A percentile compares a stretch with the other conserved stretches of the same genome.
These are phyloP conservation scores for Akebia trifoliata DNA, from an alignment of 164 flowering plant genomes.

Conservation along the genomic window DNA sequence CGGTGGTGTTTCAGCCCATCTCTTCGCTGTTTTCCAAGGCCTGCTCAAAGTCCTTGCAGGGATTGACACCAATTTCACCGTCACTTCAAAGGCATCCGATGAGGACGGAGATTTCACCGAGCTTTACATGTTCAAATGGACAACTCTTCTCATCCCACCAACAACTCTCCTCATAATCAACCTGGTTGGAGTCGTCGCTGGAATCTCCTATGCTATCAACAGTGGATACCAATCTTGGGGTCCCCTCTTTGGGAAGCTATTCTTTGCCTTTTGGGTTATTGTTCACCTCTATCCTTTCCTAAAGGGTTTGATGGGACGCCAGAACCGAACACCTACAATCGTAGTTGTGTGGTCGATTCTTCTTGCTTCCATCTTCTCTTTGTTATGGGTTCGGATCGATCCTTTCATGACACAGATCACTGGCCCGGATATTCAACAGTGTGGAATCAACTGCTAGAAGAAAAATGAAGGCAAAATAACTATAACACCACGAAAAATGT, in stretches of 20 bases:
- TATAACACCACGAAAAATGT: neutral
- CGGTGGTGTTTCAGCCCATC: slow-evolving; percentile 19
- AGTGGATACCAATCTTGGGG: slow-evolving; percentile 15
- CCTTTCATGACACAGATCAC: slow-evolving; percentile 9
- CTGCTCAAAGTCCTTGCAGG: slow-evolving; percentile 19
- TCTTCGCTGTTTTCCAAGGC: slow-evolving; percentile 16
- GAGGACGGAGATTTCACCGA: slow-evolving; percentile 16
- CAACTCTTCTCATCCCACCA: slow-evolving; percentile 14
- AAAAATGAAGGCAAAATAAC: neutral
- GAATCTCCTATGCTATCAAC: slow-evolving; percentile 13
- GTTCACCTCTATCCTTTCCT: slow-evolving; percentile 17
- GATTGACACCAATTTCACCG: slow-evolving; percentile 17
- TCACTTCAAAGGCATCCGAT: slow-evolving; percentile 13
- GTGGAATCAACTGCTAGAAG: slow-evolving; percentile 13
- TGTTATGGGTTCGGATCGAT: slow-evolving; percentile 13
- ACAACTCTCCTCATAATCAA: slow-evolving; percentile 15
- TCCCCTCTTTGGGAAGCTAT: slow-evolving; percentile 13
- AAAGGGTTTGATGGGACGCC: slow-evolving; percentile 15
- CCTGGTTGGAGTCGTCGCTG: slow-evolving; percentile 11
- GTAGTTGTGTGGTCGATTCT: slow-evolving; percentile 16
- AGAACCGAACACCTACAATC: slow-evolving; percentile 13
- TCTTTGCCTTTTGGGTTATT: slow-evolving; percentile 17
- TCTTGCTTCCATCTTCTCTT: slow-evolving; percentile 14
- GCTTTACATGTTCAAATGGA: slow-evolving; percentile 18
- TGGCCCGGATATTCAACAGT: slow-evolving; percentile 5